These are phyloP conservation scores for Trichoderma parareesei DNA, from an alignment of 495 filamentous ascomycete species.

Conservation along the genomic window DNA sequence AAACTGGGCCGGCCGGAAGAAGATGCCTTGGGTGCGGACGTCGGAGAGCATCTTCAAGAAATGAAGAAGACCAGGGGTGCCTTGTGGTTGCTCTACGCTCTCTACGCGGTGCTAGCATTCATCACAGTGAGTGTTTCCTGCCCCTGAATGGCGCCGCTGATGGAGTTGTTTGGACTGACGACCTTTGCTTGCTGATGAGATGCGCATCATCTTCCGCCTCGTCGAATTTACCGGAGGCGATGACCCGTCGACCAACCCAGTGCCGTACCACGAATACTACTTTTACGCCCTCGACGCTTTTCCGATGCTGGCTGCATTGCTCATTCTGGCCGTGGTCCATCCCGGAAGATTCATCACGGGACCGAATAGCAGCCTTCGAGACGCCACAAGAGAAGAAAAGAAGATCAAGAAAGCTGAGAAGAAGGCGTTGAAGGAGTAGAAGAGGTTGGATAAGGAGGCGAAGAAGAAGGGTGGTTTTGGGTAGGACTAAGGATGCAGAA, in stretches of 20 bases:
- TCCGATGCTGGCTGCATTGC: slow-evolving; percentile 47
- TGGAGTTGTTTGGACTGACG: not conserved
- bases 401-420: slow-evolving; percentile 30
- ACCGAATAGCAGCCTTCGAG: slow-evolving; percentile 30
- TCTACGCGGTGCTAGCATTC: not conserved
- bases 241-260: slow-evolving; percentile 23
- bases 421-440: slow-evolving; percentile 6
- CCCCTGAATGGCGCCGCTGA: not conserved
- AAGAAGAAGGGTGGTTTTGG: not conserved
- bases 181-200: not conserved
- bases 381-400: slow-evolving; percentile 13
- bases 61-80: not conserved
- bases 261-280: slow-evolving; percentile 47
- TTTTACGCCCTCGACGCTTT: slow-evolving; percentile 48
- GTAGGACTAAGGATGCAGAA: not conserved
- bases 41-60: not conserved
- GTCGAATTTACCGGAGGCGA: slow-evolving; percentile 43
- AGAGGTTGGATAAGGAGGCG: not conserved
- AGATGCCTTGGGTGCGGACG: not conserved
- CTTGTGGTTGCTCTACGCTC: not conserved
- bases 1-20: not conserved
- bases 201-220: slow-evolving; percentile 18
- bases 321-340: slow-evolving; percentile 41
- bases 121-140: not conserved
- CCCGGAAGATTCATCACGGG: slow-evolving; percentile 46